Conservation (phyloP, 768 basidiomycete species). For the Rhizopogon roseolus region DNA sequence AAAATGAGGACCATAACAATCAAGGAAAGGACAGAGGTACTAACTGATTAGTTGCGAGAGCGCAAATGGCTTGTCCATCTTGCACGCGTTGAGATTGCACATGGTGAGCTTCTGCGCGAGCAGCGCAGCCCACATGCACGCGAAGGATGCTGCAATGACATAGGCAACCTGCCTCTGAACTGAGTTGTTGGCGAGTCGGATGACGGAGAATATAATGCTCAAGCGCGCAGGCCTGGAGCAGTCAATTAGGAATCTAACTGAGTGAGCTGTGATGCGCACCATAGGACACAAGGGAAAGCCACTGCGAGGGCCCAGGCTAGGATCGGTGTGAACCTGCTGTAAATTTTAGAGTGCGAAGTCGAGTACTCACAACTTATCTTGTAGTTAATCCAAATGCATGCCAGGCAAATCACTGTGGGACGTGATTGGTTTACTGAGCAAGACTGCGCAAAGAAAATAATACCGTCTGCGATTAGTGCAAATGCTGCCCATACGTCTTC, state of each 20-base stretch:
- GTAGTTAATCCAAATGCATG: constrained; percentile 3
- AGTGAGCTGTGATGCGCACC: constrained; percentile 6
- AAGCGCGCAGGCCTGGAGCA: constrained; percentile 15
- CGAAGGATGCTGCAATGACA: constrained; percentile 11
- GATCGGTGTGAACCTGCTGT: neutral
- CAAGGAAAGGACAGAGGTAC: neutral
- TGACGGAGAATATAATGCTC: constrained; percentile 20
- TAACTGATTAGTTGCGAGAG: constrained; percentile 18
- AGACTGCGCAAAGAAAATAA: neutral
- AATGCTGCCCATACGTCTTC: constrained; percentile 22
- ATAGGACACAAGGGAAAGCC: constrained; percentile 12
- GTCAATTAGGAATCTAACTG: neutral
- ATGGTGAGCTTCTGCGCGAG: constrained; percentile 11
- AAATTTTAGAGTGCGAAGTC: neutral
- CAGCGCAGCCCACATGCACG: constrained; percentile 19
- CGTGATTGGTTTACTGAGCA: neutral
- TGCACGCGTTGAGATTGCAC: constrained; percentile 6
- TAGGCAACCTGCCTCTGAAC: constrained; percentile 1
- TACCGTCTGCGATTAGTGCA: constrained; percentile 15
- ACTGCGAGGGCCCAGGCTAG: constrained; percentile 11
- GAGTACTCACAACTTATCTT: constrained; percentile 3
- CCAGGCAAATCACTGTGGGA: constrained; percentile 4
- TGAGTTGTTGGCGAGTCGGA: constrained; percentile 10
- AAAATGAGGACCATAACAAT: neutral
- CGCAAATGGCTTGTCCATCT: neutral